phyloP scores from a whole-genome alignment of 176 grass and related monocot species.

The Oryza officinalis region DNA sequence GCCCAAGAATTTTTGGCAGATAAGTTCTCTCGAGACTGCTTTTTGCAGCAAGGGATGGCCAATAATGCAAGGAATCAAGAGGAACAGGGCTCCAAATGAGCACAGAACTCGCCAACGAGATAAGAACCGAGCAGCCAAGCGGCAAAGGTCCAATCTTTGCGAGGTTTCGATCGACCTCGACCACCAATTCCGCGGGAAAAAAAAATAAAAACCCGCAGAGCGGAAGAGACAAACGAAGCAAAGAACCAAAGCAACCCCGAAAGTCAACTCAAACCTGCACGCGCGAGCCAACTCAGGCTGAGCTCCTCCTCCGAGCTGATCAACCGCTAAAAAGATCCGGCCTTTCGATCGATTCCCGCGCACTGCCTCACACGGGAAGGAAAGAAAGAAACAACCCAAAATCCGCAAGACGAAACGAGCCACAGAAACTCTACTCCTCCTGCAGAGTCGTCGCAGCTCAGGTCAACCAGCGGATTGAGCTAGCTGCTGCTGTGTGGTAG shows the following conservation, averaged over 20 bases:
- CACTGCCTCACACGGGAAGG: neutral
- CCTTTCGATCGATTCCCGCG: constrained; percentile 8
- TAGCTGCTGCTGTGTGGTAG: neutral
- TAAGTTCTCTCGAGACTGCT: neutral
- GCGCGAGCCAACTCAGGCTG: too few relatives aligned
- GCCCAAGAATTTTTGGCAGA: neutral
- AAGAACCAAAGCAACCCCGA: constrained; percentile 9
- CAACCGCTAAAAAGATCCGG: neutral
- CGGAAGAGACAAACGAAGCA: neutral
- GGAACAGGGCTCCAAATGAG: neutral
- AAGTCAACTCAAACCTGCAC: constrained; percentile 34
- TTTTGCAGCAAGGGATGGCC: neutral
- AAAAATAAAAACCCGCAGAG: constrained; percentile 14
- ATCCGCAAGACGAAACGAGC: neutral
- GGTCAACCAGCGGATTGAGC: neutral
- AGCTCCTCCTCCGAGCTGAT: constrained; percentile 24
- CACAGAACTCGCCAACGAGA: neutral
- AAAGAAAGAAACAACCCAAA: neutral
- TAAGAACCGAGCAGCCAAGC: neutral
- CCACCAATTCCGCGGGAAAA: neutral
- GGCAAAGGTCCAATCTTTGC: constrained; percentile 25
- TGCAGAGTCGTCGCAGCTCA: neutral
- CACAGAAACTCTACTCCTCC: neutral
- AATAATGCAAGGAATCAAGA: constrained; percentile 27
- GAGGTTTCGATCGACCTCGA: neutral